phyloP scores from a whole-genome alignment of 441 rosid species.

The Bruguiera hainesii region DNA sequence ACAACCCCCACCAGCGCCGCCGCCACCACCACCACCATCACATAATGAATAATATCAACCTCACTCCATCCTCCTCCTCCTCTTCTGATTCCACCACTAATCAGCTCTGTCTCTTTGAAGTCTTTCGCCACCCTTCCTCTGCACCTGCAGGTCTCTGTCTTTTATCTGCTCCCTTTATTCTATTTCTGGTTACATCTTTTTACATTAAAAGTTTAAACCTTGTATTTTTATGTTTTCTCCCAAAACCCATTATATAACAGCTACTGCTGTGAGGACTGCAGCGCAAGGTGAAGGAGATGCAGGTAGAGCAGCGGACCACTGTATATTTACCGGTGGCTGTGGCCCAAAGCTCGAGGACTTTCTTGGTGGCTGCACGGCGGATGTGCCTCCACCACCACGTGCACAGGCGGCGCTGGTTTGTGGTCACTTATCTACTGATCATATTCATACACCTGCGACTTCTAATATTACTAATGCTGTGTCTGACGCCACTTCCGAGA shows the following conservation, averaged over 20 bases:
- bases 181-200: neutral
- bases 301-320: constrained; percentile 32
- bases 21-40: neutral
- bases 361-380: constrained; percentile 43
- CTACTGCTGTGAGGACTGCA: neutral
- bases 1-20: neutral
- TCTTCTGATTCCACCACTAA: neutral
- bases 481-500: constrained; percentile 28
- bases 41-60: neutral
- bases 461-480: constrained; percentile 20
- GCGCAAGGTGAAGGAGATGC: constrained; percentile 6
- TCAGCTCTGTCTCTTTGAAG: constrained; percentile 1
- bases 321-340: constrained; percentile 37
- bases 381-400: neutral
- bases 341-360: constrained; percentile 72
- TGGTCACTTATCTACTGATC: constrained; percentile 1
- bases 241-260: neutral
- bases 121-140: neutral
- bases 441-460: constrained; percentile 14
- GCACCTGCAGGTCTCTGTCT: neutral
- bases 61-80: neutral
- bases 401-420: constrained; percentile 20
- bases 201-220: no score
- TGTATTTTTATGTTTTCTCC: neutral
- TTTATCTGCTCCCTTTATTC: neutral